Base-by-base conservation (phyloP, 306 rosid species). In the Echinosophora koreensis region DNA sequence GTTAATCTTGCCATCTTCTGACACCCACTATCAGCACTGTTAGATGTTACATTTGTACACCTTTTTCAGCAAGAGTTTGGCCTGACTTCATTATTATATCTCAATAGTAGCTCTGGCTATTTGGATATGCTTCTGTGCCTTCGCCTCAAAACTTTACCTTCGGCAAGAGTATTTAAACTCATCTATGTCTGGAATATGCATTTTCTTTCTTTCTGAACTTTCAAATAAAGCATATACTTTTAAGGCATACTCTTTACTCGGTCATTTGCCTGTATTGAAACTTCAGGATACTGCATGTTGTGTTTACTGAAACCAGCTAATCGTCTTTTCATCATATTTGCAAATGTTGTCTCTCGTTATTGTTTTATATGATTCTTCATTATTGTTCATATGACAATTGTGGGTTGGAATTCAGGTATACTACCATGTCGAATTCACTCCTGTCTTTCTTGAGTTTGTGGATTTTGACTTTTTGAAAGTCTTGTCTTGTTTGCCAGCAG, bases 91-190 rank as follows among this genome's bases (percentile, higher is more conserved):
- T 41, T 41, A 30, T 56, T 28, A 11, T 4, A 38, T 62, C 30
- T 34, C 30, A 65, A n/a, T 16, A 44, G 60, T 55, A 39, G 13
- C 47, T 55, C 28, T 28, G 18, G 34, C n/a, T 4, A 5, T 46
- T 49, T 63, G 62, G 81, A 16, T 74, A 68, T 66, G 68, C 66
- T 44, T 28, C 22, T 49, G 12, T 38, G 12, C 70, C 39, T 57
- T 73, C 44, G 37, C 54, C 55, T 69, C 63, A 3, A 50, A 16
- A 22, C 15, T 38, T 41, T n/a, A 27, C 46, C 47, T 58, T 54
- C 1, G 8, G 42, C 66, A 16, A 35, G 38, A 3, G n/a, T 6
- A 42, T 55, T 30, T 56, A 17, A 9, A 68, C 52, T 30, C 60
- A 7, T 62, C 6, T 39, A 1, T 8, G 67, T 1, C 22, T 22